A percentile compares a stretch with the other conserved stretches of the same genome.
phyloP scores from a whole-genome alignment of 768 basidiomycete species.

The Asterophora parasitica region DNA sequence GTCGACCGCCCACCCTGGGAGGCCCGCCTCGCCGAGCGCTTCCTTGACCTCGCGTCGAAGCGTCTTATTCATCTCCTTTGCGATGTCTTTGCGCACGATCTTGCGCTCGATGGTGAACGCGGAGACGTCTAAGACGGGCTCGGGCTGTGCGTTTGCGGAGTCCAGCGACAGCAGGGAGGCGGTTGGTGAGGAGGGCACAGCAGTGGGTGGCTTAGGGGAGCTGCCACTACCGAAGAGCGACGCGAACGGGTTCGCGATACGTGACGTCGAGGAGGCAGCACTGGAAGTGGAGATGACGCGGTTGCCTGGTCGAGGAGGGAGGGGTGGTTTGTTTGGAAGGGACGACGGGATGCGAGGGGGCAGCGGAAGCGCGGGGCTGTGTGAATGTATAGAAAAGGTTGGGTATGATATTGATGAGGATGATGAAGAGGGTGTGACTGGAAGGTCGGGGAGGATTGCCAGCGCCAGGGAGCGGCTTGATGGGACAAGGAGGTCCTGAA shows the following conservation, averaged over 20 bases:
- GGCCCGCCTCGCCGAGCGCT: slow-evolving; percentile 32
- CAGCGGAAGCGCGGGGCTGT: slow-evolving; percentile 38
- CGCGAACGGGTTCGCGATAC: slow-evolving; percentile 72
- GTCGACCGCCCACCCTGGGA: slow-evolving; percentile 56
- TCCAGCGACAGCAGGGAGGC: slow-evolving; percentile 30
- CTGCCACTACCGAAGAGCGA: slow-evolving; percentile 60
- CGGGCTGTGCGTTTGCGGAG: slow-evolving; percentile 22
- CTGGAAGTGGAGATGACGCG: slow-evolving; percentile 20
- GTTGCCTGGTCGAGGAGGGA: slow-evolving; percentile 34
- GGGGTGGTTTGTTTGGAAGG: slow-evolving; percentile 28
- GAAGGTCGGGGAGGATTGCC: slow-evolving; percentile 50
- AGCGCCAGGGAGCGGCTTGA: slow-evolving; percentile 28
- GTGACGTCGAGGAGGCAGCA: slow-evolving; percentile 26
- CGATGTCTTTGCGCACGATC: slow-evolving; percentile 50
- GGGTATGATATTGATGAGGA: slow-evolving; percentile 36
- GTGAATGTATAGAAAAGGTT: slow-evolving; percentile 37
- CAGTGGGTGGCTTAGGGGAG: slow-evolving; percentile 23
- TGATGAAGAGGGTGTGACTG: slow-evolving; percentile 28
- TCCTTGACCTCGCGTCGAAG: slow-evolving; percentile 54
- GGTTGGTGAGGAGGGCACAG: slow-evolving; percentile 26
- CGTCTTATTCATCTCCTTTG: slow-evolving; percentile 46
- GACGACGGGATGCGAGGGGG: slow-evolving; percentile 42
- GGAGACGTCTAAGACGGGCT: slow-evolving; percentile 47
- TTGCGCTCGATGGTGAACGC: slow-evolving; percentile 54
- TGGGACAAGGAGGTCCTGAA: slow-evolving; percentile 34